Base-by-base conservation (phyloP, 75 land plant genomes). In the Picea sitchensis region DNA sequence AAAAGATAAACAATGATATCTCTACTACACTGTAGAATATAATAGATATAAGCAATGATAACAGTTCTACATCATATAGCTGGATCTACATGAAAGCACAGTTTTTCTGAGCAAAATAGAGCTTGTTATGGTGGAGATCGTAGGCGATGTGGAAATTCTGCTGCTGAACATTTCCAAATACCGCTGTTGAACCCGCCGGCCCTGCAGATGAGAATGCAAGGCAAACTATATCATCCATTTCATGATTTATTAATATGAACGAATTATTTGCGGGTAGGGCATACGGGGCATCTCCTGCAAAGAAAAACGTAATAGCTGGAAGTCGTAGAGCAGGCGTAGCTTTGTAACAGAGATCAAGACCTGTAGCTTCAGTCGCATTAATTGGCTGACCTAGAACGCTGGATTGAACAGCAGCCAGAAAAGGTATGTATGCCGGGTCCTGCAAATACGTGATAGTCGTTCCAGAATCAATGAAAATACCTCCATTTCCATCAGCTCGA, bases 391-490 rank as follows among this genome's bases (percentile, higher is more conserved):
- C 8, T 54, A 1, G 5, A 7, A 76, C 8, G 23, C 13, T 7
- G 1, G 78, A 57, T 23, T 23, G 23, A 5, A 76, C 60, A 0
- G 78, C 78, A 17, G 0, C 0, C 6, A 32, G 5, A 8, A 76
- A 8, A 0, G 17, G 21, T 30, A 31, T 14, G 59, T 78, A 81
- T 26, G 61, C 83, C 9, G 32, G 5, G 3, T 44, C 67, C 59
- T 62, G 47, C 59, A 81, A 36, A n/a, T 81, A 81, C 3, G 79
- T 81, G 32, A 81, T 51, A 3, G 79, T 67, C 18, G 80, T 81
- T 58, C 83, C 83, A 30, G 83, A 81, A n/a, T 81, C 83, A 23
- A 81, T 20, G 11, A 81, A 77, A 41, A 77, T 5, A 0, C 83
- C 83, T 13, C 83, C 83, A 8, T 5, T 14, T 44, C 83, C 83